phyloP scores from a whole-genome alignment of 768 basidiomycete genomes.

The Chalciporus chontae region DNA sequence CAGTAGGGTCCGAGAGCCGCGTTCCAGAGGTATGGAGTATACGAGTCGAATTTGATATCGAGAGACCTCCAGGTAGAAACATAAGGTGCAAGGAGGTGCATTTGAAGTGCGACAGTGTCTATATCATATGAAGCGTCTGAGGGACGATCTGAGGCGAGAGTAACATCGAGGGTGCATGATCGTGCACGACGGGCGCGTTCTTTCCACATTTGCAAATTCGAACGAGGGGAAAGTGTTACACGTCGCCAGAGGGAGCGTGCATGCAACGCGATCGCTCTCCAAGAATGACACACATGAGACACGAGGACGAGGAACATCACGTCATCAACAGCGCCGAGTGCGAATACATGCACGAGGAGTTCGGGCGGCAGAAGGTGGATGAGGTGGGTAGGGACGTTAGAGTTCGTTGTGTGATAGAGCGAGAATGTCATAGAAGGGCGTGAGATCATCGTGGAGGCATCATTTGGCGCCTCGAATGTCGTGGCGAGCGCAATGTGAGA shows the following conservation, averaged over 20 bases:
- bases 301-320: constrained; percentile 54
- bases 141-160: constrained; percentile 40
- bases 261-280: constrained; percentile 58
- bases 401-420: constrained; percentile 22
- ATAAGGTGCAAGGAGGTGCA: constrained; percentile 49
- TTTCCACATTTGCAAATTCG: constrained; percentile 52
- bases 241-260: constrained; percentile 65
- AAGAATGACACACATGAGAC: constrained; percentile 66
- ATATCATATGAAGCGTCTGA: constrained; percentile 23
- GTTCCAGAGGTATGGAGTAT: constrained; percentile 66
- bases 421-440: constrained; percentile 27
- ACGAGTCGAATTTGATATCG: constrained; percentile 49
- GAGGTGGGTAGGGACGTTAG: constrained; percentile 38
- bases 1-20: constrained; percentile 58
- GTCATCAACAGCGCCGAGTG: constrained; percentile 55
- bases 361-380: constrained; percentile 61
- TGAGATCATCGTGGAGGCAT: constrained; percentile 15
- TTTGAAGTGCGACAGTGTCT: constrained; percentile 54
- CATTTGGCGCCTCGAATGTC: constrained; percentile 13
- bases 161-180: constrained; percentile 59
- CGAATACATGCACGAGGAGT: constrained; percentile 61
- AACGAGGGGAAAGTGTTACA: constrained; percentile 46
- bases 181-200: constrained; percentile 59
- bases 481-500: constrained; percentile 13
- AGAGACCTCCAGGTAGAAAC: constrained; percentile 61